Evolutionary conservation across 495 filamentous ascomycete species (phyloP), one percentile per base, ranked within the genome.

Genomic region (Schizothecium vesticola): DNA sequence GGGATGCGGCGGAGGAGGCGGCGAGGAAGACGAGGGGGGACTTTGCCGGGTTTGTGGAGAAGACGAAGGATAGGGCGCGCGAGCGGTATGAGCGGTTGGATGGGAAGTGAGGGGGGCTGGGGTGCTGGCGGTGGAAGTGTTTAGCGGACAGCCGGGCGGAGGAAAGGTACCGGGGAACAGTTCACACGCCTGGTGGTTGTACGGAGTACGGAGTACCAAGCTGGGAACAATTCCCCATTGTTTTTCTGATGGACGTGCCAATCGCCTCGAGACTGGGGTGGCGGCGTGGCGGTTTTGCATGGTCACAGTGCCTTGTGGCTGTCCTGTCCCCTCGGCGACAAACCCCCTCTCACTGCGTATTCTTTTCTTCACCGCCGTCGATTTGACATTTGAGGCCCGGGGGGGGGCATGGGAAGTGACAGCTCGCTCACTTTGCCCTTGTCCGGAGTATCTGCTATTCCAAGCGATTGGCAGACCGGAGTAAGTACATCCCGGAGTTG

Each of bases 1-100:
- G 94, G 9, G 93, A 97, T 78, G 94, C 94, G 23, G 82, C 80
- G 23, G 89, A 93, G 72, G 92, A 94, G 78, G 93, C 91, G 1
- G 86, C 86, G 57, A 83, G 91, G 60, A 89, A 89, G 70, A 94
- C 92, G 0, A 83, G 85, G 66, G 85, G 86, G 11, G 84, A 86
- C 22, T 92, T 91, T 72, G 82, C 84, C 1, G 91, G 90, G 60
- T 97, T 94, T 73, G 76, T 94, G 59, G 88, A 89, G 73, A 90
- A 89, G 81, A 91, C 90, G 16, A 91, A 86, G 73, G 90, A 95
- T 61, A 88, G 86, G 74, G 93, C 93, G 1, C 89, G 91, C 74
- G 89, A 93, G 73, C 82, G 93, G 56, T 96, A 89, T 75, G 89
- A 92, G 71, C 81, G 79, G 76, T 89, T 87, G 74, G 61, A 58